A percentile compares a stretch with the other conserved stretches of the same genome.
These are phyloP conservation scores for Maudiozyma saulgeensis DNA, from an alignment of 805 yeast genomes.

Conservation along the genomic window DNA sequence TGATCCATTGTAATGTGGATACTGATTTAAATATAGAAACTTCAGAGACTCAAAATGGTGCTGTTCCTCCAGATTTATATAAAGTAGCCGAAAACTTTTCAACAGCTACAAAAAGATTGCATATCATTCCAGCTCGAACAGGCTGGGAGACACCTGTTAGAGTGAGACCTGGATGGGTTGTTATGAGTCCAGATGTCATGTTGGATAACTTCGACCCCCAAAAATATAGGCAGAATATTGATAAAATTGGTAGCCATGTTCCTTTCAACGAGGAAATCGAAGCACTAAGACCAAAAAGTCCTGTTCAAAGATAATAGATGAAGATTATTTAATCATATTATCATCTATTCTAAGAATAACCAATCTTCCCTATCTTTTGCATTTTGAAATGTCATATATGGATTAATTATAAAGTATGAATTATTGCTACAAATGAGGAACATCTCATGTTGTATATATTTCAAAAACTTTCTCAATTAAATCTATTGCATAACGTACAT, in stretches of 20 bases:
- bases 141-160: conserved; percentile 56
- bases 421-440: no score
- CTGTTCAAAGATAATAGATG: conserved; percentile 29
- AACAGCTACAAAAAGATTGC: conserved; percentile 70
- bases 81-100: conserved; percentile 83
- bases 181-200: conserved; percentile 74
- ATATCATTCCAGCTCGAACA: conserved; percentile 68
- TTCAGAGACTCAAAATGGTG: conserved; percentile 30
- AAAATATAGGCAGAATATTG: conserved; percentile 37
- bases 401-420: no score
- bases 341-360: no score
- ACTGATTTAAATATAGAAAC: conserved; percentile 76
- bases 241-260: conserved; percentile 41
- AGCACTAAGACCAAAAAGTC: conserved; percentile 74
- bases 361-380: no score
- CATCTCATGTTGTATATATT: no score
- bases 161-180: conserved; percentile 83
- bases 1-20: conserved; percentile 87
- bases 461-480: no score
- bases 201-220: conserved; percentile 55
- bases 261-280: conserved; percentile 71
- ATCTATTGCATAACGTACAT: no score
- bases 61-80: conserved; percentile 70
- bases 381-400: no score
- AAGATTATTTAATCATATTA: background rate